Evolutionary conservation across 768 basidiomycete species (phyloP), one percentile per base, ranked within the genome.

Genomic region (Collybia mongolica): DNA sequence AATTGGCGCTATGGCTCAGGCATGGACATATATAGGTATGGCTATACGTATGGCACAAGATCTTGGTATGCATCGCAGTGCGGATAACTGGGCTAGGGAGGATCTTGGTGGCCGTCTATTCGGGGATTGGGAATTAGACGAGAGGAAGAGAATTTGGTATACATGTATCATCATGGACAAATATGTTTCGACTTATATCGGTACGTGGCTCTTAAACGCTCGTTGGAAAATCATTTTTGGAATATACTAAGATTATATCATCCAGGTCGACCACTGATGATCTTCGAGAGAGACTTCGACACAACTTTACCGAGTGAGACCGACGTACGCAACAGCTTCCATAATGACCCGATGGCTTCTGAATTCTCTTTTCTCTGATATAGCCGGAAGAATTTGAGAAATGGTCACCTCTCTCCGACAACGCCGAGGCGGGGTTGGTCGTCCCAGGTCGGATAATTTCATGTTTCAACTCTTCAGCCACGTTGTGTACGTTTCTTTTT

Each of bases 1-100:
- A 2, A 88, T 93, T 51, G 93, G 90, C 39, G 83, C 89, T 15
- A 95, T 93, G 91, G 86, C 87, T 6, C 82, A 87, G 65, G 86
- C 89, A 26, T 95, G 92, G 93, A 78, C 84, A 8, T 91, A 87
- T 61, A 79, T 84, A 17, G 91, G 92, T 9, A 89, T 91, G 86
- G 91, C 88, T 0, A 84, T 94, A 32, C 79, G 93, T n/a, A 93
- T 94, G 90, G 90, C 90, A 14, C 90, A 91, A 67, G 90, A 93
- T 65, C 65, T 93, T 48, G 90, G 90, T 6, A 81, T 93, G 79
- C 90, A 93, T 60, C 79, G 88, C 29, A 79, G 77, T 55, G 87
- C 91, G 24, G 90, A 92, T 60, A 82, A 83, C 23, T 93, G 90
- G 90, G 77, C 79, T 17, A 68, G 83, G 22, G 79, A 64, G 48